Conservation (phyloP, 2,329 filamentous ascomycete species). For the Venturia aucupariae region DNA sequence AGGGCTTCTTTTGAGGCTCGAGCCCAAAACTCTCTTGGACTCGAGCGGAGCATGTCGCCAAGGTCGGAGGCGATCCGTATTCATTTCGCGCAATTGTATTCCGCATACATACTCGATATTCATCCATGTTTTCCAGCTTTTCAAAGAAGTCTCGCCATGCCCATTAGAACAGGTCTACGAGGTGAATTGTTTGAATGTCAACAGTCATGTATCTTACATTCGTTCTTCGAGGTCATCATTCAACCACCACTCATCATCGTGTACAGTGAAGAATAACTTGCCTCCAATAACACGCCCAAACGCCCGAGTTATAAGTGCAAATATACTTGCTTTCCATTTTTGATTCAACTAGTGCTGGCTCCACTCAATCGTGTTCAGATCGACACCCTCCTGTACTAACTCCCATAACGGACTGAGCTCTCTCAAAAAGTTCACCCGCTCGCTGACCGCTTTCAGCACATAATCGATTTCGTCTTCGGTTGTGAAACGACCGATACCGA, state of each 20-base stretch:
- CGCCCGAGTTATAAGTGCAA: neutral
- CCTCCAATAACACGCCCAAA: neutral
- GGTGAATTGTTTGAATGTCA: neutral
- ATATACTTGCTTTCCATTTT: neutral
- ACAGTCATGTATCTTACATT: neutral
- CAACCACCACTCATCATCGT: neutral
- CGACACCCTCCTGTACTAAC: slow-evolving; percentile 91
- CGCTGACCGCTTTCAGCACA: slow-evolving; percentile 84
- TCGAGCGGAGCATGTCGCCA: neutral
- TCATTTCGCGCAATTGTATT: neutral
- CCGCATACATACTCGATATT: too few relatives aligned
- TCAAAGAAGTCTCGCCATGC: too few relatives aligned
- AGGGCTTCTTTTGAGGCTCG: neutral
- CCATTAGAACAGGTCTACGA: too few relatives aligned
- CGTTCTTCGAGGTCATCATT: neutral
- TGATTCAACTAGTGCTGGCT: slow-evolving; percentile 66
- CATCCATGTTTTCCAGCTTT: too few relatives aligned
- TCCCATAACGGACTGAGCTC: slow-evolving; percentile 97
- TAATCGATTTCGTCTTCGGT: slow-evolving; percentile 95
- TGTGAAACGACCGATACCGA: slow-evolving; percentile 94
- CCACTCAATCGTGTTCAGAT: slow-evolving; percentile 95
- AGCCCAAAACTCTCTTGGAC: neutral
- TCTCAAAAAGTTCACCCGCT: slow-evolving; percentile 83
- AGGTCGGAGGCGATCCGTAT: neutral
- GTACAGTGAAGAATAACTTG: neutral